Evolutionary conservation across 2,329 filamentous ascomycete genomes (phyloP).

Genomic region (Furcasterigmium furcatum): DNA sequence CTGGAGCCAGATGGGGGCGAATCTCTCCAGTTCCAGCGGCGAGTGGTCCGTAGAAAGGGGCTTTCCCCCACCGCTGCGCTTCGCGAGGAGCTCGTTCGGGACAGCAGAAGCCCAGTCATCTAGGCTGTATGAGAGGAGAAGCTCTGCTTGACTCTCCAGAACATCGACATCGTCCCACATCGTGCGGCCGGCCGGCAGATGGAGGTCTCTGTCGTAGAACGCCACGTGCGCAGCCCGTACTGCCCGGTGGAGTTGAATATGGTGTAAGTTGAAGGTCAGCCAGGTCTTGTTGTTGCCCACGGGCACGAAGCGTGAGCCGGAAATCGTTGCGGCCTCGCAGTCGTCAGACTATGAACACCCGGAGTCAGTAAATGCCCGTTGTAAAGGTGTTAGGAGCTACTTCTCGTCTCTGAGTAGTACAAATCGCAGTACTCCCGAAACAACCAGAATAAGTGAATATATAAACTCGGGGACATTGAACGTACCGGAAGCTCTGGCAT

Average conservation of each 20-base stretch:
- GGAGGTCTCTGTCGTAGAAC: not conserved
- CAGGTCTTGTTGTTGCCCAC: not conserved
- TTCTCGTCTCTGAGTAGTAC: no score
- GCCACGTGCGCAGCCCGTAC: not conserved
- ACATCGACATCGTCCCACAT: constrained; percentile 1
- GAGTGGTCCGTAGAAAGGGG: constrained; percentile 20
- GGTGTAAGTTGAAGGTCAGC: constrained; percentile 2
- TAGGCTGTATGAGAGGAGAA: not conserved
- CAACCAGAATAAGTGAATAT: no score
- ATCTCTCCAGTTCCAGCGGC: constrained; percentile 18
- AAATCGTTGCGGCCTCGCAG: not conserved
- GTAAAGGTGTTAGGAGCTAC: no score
- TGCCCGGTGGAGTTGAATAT: not conserved
- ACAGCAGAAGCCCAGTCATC: not conserved
- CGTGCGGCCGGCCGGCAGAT: not conserved
- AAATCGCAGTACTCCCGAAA: no score
- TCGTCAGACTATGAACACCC: no score
- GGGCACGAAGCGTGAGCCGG: not conserved
- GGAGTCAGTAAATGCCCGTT: no score
- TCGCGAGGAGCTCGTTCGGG: not conserved
- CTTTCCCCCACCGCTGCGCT: not conserved
- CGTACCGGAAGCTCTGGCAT: not conserved
- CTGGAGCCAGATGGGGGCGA: constrained; percentile 38
- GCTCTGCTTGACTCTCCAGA: not conserved
- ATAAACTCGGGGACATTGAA: no score